Base-by-base conservation (phyloP, 2,329 filamentous ascomycete species). In the Aspergillus tubingensis region DNA sequence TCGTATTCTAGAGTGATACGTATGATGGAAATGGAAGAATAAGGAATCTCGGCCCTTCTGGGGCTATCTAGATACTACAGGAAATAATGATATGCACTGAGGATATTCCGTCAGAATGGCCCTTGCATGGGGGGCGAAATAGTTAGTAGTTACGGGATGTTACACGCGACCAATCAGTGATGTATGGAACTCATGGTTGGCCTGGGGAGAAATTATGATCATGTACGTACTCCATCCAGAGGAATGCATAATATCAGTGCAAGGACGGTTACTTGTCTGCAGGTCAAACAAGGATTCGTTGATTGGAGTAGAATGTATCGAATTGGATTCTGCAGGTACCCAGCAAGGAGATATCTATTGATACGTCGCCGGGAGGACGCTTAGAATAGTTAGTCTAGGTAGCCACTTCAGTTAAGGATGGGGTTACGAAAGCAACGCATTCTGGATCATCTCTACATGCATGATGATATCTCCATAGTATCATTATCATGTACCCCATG, bases 271-370 rank as follows among this genome's bases (percentile, higher is more conserved):
- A 52, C 60, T 57, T 43, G 30, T 27, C 47, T 50, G 25, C 44
- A 49, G 21, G 17, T 38, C 38, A 57, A 25, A 48, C 15, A 36
- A 48, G 47, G 41, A 38, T 49, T n/a, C 15, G 47, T 38, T 38
- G 41, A 23, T 38, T 19, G 43, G 41, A 48, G 36, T 25, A 21
- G 27, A 36, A 57, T 57, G 17, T 23, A 48, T 43, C 27, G 15
- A 36, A 32, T n/a, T 38, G 30, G 23, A 48, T 17, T 56, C 39
- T 60, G 57, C 60, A 62, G 60, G 60, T 41, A 59, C 60, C 44
- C 47, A 55, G 53, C 57, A 62, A 59, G 60, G 60, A 57, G 53
- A 59, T 19, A 13, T 56, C 57, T 60, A 51, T 57, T 57, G 44
- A 39, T 55, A 50, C 48, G 49, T 50, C 58, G 49, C 58, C 56